phyloP scores from a whole-genome alignment of 768 basidiomycete genomes.

The Harrya chromipes region DNA sequence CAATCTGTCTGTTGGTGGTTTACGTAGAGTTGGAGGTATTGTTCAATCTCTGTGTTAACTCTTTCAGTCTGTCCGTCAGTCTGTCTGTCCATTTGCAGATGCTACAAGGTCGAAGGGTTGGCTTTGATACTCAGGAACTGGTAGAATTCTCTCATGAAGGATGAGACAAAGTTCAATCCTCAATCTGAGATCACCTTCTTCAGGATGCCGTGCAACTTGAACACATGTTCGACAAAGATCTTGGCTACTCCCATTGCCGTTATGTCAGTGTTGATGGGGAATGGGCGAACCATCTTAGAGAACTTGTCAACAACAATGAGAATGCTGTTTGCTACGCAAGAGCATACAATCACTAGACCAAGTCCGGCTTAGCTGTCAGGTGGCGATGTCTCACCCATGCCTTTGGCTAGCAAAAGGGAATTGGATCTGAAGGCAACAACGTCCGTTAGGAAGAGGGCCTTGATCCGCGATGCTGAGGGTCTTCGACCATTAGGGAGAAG shows the following conservation, averaged over 20 bases:
- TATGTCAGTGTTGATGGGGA: not conserved
- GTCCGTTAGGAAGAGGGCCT: too few relatives aligned
- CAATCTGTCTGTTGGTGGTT: not conserved
- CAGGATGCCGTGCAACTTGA: slow-evolving; percentile 27
- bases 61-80: not conserved
- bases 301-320: too few relatives aligned
- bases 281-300: slow-evolving; percentile 1
- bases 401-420: too few relatives aligned
- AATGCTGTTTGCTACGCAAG: too few relatives aligned
- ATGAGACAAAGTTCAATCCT: slow-evolving; percentile 30
- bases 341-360: too few relatives aligned
- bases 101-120: slow-evolving; percentile 39
- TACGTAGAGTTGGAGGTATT: not conserved
- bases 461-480: too few relatives aligned
- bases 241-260: slow-evolving; percentile 15
- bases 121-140: not conserved
- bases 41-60: not conserved
- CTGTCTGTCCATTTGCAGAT: slow-evolving; percentile 38
- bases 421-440: too few relatives aligned
- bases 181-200: slow-evolving; percentile 8
- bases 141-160: too few relatives aligned
- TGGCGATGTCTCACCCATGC: too few relatives aligned
- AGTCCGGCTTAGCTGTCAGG: too few relatives aligned
- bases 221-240: slow-evolving; percentile 21
- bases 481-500: too few relatives aligned